Base-by-base conservation (phyloP, 2,329 filamentous ascomycete genomes). In the Drechslerella stenobrocha region DNA sequence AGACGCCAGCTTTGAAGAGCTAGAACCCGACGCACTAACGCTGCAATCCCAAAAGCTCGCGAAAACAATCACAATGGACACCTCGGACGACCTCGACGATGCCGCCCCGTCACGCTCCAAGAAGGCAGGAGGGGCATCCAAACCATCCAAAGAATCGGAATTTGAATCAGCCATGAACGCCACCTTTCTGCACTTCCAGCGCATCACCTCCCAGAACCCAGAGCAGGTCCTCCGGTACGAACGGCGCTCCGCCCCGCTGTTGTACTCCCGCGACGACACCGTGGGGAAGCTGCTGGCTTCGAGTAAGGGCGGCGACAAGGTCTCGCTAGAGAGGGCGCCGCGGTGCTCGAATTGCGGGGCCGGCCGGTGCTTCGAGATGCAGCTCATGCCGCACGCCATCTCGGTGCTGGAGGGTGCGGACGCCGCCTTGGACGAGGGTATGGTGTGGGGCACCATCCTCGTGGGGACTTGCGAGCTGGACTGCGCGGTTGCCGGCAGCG, bases 401-500 rank as follows among this genome's bases (percentile, higher is more conserved):
- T 84, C 85, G 26, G 88, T 95, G 79, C 79, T 97, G 55, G 93
- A 82, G 1, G 83, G 83, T 7, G 88, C 91, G 40, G 85, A 87
- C 59, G 83, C 82, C 35, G 74, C 87, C 18, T 76, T 79, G 57
- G 77, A 78, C 78, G 82, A 95, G 79, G 93, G 91, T 0, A 98
- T 98, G 93, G 93, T 98, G 74, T 98, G 93, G 93, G 92, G 92
- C 0, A 97, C 90, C 0, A 82, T 98, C 6, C 84, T 98, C 61
- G 80, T 97, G 34, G 90, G 85, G 0, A 90, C 95, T 5, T 98
- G 93, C 76, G 84, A 82, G 71, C 83, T 78, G 74, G 89, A 97
- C 76, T 97, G 93, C 82, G 73, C 83, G 84, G 13, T 76, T 76
- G 3, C 82, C 82, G 0, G 81, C 84, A 4, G 76, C 9, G 79